Conservation (phyloP, 208 protist genomes). For the Leishmania martiniquensis region DNA sequence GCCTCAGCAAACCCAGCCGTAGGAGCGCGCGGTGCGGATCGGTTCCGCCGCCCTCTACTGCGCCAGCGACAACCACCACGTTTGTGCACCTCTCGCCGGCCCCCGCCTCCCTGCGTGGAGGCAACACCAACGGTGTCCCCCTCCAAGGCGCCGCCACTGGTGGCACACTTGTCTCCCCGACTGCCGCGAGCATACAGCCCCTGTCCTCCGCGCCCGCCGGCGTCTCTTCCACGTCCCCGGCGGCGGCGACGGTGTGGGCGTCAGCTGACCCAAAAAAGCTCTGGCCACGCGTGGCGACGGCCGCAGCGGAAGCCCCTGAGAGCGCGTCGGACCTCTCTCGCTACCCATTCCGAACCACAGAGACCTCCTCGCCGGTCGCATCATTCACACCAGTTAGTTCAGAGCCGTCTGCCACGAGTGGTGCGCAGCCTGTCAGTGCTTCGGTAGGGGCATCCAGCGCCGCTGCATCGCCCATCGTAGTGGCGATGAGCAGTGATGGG, state of each 20-base stretch:
- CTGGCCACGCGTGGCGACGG: slow-evolving; percentile 11
- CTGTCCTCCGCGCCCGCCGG: neutral
- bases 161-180: slow-evolving; percentile 21
- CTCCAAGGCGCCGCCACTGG: slow-evolving; percentile 37
- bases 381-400: neutral
- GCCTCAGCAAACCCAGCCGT: neutral
- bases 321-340: neutral
- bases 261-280: slow-evolving; percentile 20
- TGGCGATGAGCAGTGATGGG: slow-evolving; percentile 33
- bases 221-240: neutral
- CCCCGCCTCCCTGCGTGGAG: slow-evolving; percentile 12
- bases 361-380: neutral
- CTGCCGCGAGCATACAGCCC: slow-evolving; percentile 2
- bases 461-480: slow-evolving; percentile 9
- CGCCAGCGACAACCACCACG: neutral
- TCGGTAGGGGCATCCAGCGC: neutral
- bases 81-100: slow-evolving; percentile 13
- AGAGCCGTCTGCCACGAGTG: neutral
- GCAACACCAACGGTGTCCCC: slow-evolving; percentile 28
- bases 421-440: neutral
- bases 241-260: slow-evolving; percentile 26
- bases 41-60: neutral
- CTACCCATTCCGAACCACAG: slow-evolving; percentile 21
- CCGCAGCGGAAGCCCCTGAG: neutral
- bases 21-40: neutral